A percentile compares a stretch with the other conserved stretches of the same genome.
phyloP scores from a whole-genome alignment of 2,329 filamentous ascomycete species.

The Cercospora beticola region DNA sequence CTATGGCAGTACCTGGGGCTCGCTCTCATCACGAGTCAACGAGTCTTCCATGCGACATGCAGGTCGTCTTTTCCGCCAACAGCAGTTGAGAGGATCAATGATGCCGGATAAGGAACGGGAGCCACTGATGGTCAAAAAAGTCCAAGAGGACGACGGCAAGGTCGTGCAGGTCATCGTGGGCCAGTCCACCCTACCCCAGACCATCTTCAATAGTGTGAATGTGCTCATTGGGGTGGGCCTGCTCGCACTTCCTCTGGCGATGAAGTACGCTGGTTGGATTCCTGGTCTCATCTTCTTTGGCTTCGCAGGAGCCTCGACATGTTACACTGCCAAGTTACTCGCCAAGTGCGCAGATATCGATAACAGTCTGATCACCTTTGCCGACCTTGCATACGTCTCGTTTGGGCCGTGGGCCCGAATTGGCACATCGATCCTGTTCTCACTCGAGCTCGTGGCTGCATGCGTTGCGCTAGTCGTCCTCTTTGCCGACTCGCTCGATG shows the following conservation, averaged over 20 bases:
- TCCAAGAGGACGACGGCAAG: constrained; percentile 80
- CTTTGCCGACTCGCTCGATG: constrained; percentile 88
- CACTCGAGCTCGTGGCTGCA: constrained; percentile 79
- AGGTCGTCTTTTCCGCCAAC: constrained; percentile 51
- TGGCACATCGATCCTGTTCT: constrained; percentile 81
- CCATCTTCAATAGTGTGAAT: constrained; percentile 94
- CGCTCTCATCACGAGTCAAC: constrained; percentile 57
- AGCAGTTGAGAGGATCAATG: constrained; percentile 45
- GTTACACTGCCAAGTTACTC: constrained; percentile 81
- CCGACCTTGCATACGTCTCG: constrained; percentile 86
- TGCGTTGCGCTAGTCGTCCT: constrained; percentile 87
- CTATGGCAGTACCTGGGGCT: constrained; percentile 64
- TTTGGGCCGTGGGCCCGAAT: constrained; percentile 81
- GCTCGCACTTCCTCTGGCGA: constrained; percentile 80
- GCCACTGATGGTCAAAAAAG: constrained; percentile 81
- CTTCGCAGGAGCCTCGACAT: constrained; percentile 72
- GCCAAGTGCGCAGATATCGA: constrained; percentile 88
- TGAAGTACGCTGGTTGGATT: constrained; percentile 87
- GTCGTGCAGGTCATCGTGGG: constrained; percentile 82
- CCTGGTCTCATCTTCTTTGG: constrained; percentile 73
- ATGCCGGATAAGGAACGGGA: constrained; percentile 54
- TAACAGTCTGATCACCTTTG: constrained; percentile 84
- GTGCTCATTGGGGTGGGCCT: constrained; percentile 88
- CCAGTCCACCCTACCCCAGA: constrained; percentile 93
- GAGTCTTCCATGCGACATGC: constrained; percentile 58